Base-by-base conservation (phyloP, 305 asterid genomes). In the Stenogyne calaminthoides region DNA sequence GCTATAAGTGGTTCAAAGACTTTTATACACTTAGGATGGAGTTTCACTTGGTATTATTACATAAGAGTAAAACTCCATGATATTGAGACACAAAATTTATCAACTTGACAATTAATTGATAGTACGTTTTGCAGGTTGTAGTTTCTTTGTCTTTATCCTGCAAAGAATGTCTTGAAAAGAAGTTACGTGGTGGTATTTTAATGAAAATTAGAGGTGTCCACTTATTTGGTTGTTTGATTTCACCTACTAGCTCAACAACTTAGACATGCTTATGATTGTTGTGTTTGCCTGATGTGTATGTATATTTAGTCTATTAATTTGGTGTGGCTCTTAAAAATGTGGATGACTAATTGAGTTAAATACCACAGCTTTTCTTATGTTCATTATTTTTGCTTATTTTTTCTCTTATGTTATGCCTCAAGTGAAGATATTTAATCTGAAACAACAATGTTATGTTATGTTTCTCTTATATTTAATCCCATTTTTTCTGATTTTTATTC, bases 131-230 rank as follows among this genome's bases (percentile, higher is more conserved):
- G 29, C 14, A 20, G 16, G 55, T 56, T 55, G 15, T 55, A 14
- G 12, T 56, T 20, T 18, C 19, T 19, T n/a, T 46, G 20, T 72
- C 42, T 29, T n/a, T 51, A 32, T 22, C 55, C 44, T 72, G 70
- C 64, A 62, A n/a, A 66, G 57, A 37, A 46, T 46, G 19, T n/a
- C 14, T 8, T 46, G 54, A 29, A 73, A 19, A n/a, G n/a, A 49
- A 72, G 69, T 60, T 71, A 18, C 11, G 36, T 15, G 51, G 36
- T 71, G 69, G 47, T 34, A 22, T 56, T 70, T 20, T 39, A 40
- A 16, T 15, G 52, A 49, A 59, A 15, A 15, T 60, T 49, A 36
- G 71, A 39, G 56, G 59, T 55, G 57, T n/a, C 40, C 44, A 9
- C 19, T 51, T 8, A 22, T 5, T 56, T 52, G 39, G 44, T 20